phyloP scores from a whole-genome alignment of 2,329 filamentous ascomycete species.

The Beauveria sp. region DNA sequence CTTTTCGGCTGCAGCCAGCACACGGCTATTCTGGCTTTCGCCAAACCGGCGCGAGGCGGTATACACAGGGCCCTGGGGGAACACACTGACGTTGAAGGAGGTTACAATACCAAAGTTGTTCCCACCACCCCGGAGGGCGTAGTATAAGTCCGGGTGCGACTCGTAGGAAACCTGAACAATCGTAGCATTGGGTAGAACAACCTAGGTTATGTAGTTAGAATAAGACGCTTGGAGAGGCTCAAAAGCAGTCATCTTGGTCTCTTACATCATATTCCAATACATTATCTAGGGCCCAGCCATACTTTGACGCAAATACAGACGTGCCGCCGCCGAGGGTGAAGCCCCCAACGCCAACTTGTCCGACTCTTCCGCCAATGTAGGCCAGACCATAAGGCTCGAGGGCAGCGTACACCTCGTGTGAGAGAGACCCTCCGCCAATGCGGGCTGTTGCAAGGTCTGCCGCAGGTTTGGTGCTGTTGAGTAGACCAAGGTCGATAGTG shows the following conservation, averaged over 20 bases:
- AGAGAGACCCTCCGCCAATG: background rate
- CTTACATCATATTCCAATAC: conserved; percentile 15
- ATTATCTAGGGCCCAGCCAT: conserved; percentile 19
- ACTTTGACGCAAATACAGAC: conserved; percentile 23
- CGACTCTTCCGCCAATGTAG: conserved; percentile 12
- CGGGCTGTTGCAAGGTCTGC: background rate
- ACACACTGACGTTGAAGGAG: background rate
- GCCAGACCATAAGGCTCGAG: conserved; percentile 17
- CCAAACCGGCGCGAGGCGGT: background rate
- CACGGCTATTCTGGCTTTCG: background rate
- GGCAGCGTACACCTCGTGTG: conserved; percentile 17
- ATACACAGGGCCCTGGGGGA: background rate
- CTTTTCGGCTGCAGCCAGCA: background rate
- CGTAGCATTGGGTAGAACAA: background rate
- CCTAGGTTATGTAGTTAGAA: background rate
- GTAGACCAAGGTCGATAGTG: conserved; percentile 23
- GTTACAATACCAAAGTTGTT: background rate
- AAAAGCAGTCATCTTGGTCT: background rate
- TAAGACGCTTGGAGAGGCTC: background rate
- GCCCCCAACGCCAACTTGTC: conserved; percentile 13
- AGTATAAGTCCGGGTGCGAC: background rate
- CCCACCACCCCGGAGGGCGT: background rate
- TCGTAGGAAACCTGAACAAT: background rate
- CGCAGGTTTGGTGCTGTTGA: conserved; percentile 17
- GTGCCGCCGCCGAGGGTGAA: conserved; percentile 20